Evolutionary conservation across 2,329 filamentous ascomycete genomes (phyloP), one percentile per base, ranked within the genome.

Genomic region (Claviceps sp.): DNA sequence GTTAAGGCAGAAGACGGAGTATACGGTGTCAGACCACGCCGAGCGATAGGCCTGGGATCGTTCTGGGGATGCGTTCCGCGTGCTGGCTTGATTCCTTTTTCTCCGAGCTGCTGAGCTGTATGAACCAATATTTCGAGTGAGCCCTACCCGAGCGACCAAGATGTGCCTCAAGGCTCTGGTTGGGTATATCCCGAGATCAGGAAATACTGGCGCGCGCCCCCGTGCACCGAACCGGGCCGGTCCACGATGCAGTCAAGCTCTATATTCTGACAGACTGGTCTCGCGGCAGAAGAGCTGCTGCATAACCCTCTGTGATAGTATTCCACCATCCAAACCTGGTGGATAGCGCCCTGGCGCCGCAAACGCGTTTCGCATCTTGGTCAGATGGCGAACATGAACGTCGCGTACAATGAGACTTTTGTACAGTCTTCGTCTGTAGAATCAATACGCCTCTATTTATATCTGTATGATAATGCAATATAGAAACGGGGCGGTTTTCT

Each of bases 21-120:
- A 16, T 43, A 47, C 26, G 38, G 66, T 79, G 66, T 57, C 63
- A 3, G 66, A 70, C 1, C 75, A 79, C 55, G 70, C 76, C 5
- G 56, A 58, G 20, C 70, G 70, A 54, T 59, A 62, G 18, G 67
- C 80, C 56, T 83, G 79, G 72, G 62, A 72, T 16, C 67, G 69
- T 5, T 79, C 86, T 59, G 85, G 79, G 81, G 70, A 78, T 20
- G 61, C 73, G 9, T 87, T 83, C 72, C 73, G 74, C 51, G 70
- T 73, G 52, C 72, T 78, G 4, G 66, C 81, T 14, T 70, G 75
- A 42, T 73, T 75, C 57, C 65, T 72, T 41, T 61, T 64, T 8
- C 58, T 70, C 1, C 76, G 82, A 20, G 73, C 75, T 0, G 60
- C 68, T n/a, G 61, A 62, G 16, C 69, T 84, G 56, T 87, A 87